Evolutionary conservation across 2,329 filamentous ascomycete genomes (phyloP).

Genomic region (Claviceps capensis): DNA sequence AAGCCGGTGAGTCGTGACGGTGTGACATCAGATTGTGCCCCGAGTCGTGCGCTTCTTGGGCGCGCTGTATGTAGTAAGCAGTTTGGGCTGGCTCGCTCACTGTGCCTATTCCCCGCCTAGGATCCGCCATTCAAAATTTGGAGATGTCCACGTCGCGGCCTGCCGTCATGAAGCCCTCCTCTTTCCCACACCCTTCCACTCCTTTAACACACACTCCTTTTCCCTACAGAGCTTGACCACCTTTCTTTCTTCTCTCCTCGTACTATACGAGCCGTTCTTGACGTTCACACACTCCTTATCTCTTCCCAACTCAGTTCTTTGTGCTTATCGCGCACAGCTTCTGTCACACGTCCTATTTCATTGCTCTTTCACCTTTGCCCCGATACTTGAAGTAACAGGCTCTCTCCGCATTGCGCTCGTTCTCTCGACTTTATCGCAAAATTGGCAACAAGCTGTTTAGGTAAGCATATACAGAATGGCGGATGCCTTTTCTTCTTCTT

Average conservation of each 20-base stretch:
- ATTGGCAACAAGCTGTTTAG: background rate
- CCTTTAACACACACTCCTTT: background rate
- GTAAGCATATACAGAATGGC: background rate
- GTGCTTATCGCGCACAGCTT: constrained; percentile 1
- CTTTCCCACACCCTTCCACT: background rate
- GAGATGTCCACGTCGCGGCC: no score
- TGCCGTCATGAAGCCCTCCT: background rate
- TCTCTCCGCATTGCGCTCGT: background rate
- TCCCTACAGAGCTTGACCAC: background rate
- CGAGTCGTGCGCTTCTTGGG: background rate
- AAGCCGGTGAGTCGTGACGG: background rate
- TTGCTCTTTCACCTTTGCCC: background rate
- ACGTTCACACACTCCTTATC: constrained; percentile 1
- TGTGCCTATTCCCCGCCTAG: background rate
- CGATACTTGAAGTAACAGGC: background rate
- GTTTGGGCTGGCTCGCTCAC: background rate
- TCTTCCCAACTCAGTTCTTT: background rate
- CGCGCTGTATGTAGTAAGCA: background rate
- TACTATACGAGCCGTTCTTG: background rate
- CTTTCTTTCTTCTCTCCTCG: background rate
- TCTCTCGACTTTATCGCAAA: background rate
- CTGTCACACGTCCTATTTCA: background rate
- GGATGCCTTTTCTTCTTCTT: background rate
- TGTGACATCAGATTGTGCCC: background rate
- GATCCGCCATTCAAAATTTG: background rate